Evolutionary conservation across 176 grass and related monocot species (phyloP).

Genomic region (Thalia dealbata): DNA sequence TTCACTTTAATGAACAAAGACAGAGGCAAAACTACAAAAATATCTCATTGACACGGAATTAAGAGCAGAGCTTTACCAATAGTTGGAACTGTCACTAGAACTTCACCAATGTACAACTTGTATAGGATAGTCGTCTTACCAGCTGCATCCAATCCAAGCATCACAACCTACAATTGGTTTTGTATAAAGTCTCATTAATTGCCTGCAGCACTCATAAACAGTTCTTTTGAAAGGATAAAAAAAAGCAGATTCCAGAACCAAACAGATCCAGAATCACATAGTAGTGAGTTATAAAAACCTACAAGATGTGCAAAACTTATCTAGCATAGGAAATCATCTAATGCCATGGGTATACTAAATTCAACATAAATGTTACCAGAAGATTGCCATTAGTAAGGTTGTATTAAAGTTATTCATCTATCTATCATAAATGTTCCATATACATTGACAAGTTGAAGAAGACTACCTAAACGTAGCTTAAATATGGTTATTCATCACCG

Average conservation of each 20-base stretch:
- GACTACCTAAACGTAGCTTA: too few relatives aligned
- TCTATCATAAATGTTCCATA: too few relatives aligned
- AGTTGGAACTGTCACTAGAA: background rate
- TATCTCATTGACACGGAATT: background rate
- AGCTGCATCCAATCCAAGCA: slow-evolving; percentile 8
- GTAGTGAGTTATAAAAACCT: background rate
- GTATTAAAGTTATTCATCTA: too few relatives aligned
- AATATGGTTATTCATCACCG: too few relatives aligned
- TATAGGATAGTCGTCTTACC: slow-evolving; percentile 11
- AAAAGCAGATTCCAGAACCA: background rate
- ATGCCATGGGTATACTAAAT: too few relatives aligned
- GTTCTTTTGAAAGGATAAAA: too few relatives aligned
- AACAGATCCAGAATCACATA: background rate
- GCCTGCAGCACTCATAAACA: too few relatives aligned
- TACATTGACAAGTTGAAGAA: too few relatives aligned
- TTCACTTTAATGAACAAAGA: background rate
- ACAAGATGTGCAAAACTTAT: too few relatives aligned
- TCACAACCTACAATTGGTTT: background rate
- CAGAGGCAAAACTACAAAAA: background rate
- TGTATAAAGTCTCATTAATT: background rate
- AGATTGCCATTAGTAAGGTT: too few relatives aligned
- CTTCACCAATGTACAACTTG: slow-evolving; percentile 8
- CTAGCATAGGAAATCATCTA: too few relatives aligned
- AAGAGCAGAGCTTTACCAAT: background rate
- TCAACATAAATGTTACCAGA: too few relatives aligned